These are phyloP conservation scores for Orobanche coerulescens DNA, from an alignment of 257 asterid species.

Conservation along the genomic window DNA sequence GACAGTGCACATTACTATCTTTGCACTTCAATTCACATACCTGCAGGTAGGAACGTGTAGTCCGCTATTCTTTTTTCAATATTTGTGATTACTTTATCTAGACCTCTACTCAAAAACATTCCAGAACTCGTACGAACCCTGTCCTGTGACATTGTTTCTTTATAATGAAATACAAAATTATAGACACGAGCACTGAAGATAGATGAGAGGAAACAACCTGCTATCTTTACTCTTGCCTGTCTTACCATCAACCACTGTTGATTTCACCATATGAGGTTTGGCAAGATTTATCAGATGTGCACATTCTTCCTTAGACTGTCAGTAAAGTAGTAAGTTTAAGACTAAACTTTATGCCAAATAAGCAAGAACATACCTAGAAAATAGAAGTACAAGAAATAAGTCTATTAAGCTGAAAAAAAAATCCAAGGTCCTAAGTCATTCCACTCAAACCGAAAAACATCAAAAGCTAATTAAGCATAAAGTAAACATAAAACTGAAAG, in stretches of 20 bases:
- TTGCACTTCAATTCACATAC: conserved; percentile 27
- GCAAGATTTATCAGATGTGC: conserved; percentile 70
- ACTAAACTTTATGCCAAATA: conserved; percentile 3
- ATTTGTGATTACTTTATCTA: conserved; percentile 49
- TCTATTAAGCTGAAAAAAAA: background rate
- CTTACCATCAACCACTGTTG: conserved; percentile 72
- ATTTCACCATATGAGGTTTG: conserved; percentile 65
- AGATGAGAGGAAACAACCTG: conserved; percentile 45
- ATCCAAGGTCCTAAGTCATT: background rate
- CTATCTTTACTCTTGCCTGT: conserved; percentile 82
- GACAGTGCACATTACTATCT: background rate
- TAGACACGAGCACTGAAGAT: background rate
- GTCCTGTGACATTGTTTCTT: conserved; percentile 18
- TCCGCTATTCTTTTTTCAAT: conserved; percentile 81
- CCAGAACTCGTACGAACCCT: conserved; percentile 91
- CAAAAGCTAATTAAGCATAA: too few species aligned
- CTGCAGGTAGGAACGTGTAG: conserved; percentile 72
- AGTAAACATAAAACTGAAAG: too few species aligned
- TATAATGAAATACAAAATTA: background rate
- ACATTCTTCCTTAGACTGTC: conserved; percentile 84
- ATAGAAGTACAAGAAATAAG: conserved; percentile 15
- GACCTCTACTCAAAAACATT: conserved; percentile 67
- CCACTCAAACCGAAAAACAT: too few species aligned
- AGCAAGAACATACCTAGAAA: conserved; percentile 6
- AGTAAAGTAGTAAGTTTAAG: conserved; percentile 11